A percentile compares a stretch with the other conserved stretches of the same genome.
These are phyloP conservation scores for Leccinum laetum DNA, from an alignment of 1,284 basidiomycete genomes.

Conservation along the genomic window DNA sequence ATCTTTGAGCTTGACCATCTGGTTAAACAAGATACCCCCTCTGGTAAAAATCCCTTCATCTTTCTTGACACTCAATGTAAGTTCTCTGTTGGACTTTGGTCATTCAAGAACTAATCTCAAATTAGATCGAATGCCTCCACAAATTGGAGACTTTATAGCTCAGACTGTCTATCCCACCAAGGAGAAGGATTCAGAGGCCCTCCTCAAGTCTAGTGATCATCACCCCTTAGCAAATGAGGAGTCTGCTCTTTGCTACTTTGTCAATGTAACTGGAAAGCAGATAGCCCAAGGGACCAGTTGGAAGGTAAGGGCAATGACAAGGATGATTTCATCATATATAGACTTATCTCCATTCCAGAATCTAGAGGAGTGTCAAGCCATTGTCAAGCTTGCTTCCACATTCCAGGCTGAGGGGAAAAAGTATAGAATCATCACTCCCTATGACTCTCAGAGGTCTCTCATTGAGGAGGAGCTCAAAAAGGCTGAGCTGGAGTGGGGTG, in stretches of 20 bases:
- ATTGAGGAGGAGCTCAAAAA: slow-evolving; percentile 51
- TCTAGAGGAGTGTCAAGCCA: slow-evolving; percentile 42
- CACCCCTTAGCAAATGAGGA: slow-evolving; percentile 44
- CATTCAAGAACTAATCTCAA: slow-evolving; percentile 2
- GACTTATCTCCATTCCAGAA: slow-evolving; percentile 40
- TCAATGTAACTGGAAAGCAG: slow-evolving; percentile 48
- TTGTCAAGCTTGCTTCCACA: slow-evolving; percentile 46
- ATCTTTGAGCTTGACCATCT: slow-evolving; percentile 59
- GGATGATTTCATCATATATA: slow-evolving; percentile 5
- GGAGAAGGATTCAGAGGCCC: slow-evolving; percentile 16
- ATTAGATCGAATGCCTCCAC: slow-evolving; percentile 74
- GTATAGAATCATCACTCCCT: slow-evolving; percentile 69
- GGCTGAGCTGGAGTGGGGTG: slow-evolving; percentile 48
- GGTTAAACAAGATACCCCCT: slow-evolving; percentile 18
- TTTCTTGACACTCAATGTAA: slow-evolving; percentile 62
- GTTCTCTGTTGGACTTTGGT: slow-evolving; percentile 17
- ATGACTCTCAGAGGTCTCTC: slow-evolving; percentile 59
- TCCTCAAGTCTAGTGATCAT: slow-evolving; percentile 46
- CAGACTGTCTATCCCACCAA: slow-evolving; percentile 55
- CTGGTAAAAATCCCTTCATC: slow-evolving; percentile 31
- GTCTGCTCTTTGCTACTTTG: slow-evolving; percentile 46
- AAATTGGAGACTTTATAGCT: slow-evolving; percentile 75
- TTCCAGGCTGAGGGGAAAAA: slow-evolving; percentile 43
- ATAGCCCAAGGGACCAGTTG: slow-evolving; percentile 41
- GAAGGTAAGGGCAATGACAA: slow-evolving; percentile 36